phyloP scores from a whole-genome alignment of 2,329 filamentous ascomycete species.

The Colletotrichum lini region DNA sequence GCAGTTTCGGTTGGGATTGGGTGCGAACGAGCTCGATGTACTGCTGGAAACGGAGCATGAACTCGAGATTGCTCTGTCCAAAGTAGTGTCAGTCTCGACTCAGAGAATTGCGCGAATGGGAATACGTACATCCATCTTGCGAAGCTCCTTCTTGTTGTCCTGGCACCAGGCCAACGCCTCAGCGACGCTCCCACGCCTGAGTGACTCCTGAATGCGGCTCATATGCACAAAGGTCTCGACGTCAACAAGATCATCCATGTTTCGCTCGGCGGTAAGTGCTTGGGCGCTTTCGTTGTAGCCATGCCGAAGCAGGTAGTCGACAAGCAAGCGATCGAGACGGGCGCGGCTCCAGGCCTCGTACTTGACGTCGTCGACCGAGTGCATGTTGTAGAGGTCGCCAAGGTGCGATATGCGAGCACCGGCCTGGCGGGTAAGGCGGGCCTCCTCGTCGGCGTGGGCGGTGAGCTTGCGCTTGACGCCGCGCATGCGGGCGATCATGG shows the following conservation, averaged over 20 bases:
- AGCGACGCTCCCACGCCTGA: slow-evolving; percentile 78
- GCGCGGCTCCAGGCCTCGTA: slow-evolving; percentile 92
- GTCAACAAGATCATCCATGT: slow-evolving; percentile 87
- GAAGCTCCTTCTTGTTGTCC: slow-evolving; percentile 93
- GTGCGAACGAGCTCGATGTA: slow-evolving; percentile 91
- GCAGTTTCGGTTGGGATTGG: slow-evolving; percentile 72
- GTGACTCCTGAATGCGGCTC: slow-evolving; percentile 80
- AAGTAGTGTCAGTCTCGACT: slow-evolving; percentile 22
- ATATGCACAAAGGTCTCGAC: slow-evolving; percentile 89
- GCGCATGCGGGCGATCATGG: slow-evolving; percentile 88
- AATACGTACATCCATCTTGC: slow-evolving; percentile 81
- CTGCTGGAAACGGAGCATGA: slow-evolving; percentile 93
- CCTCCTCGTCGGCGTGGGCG: slow-evolving; percentile 83
- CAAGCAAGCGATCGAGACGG: slow-evolving; percentile 85
- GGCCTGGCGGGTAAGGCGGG: slow-evolving; percentile 80
- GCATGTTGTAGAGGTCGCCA: slow-evolving; percentile 83
- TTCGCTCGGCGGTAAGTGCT: slow-evolving; percentile 80
- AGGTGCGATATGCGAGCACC: slow-evolving; percentile 85
- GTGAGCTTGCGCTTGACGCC: slow-evolving; percentile 90
- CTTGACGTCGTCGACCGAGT: slow-evolving; percentile 88
- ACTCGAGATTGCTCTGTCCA: slow-evolving; percentile 83
- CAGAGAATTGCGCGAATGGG: neutral
- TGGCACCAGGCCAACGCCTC: slow-evolving; percentile 92
- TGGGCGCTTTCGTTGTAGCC: slow-evolving; percentile 86
- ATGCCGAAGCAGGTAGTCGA: slow-evolving; percentile 91